Evolutionary conservation across 305 asterid species (phyloP), one percentile per base, ranked within the genome.

Genomic region (Fraxinus platypoda): DNA sequence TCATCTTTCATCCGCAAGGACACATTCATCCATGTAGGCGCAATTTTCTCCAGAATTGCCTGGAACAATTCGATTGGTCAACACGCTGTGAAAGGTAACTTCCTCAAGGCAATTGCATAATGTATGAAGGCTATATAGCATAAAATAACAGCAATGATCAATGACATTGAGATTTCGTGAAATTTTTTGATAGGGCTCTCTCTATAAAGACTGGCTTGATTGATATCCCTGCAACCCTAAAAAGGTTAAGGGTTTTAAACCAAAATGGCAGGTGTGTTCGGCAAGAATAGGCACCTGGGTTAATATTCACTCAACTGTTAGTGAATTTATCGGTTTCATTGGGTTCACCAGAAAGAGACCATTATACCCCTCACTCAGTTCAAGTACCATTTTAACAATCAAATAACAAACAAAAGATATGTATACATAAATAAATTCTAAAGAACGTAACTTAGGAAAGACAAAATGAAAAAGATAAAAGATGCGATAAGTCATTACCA

Each of bases 21-120:
- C 68, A 96, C 92, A 85, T 96, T 96, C 99, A 96, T 91, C 99
- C 99, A 96, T 37, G 98, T 96, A 49, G 99, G 99, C 81, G 97
- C 98, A 78, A 96, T 92, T 90, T 91, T 91, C 90, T 94, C 97
- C 90, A 96, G 84, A 73, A 81, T 82, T 4, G 90, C 87, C 99
- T 94, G 94, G 86, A 85, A 59, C 80, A 82, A 81, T 41, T 49
- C 75, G 23, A 79, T 71, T 82, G 68, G 75, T 64, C 77, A 78
- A 33, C 12, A 71, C 19, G 75, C 43, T 81, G 78, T 75, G 11
- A 82, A 68, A 30, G 75, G 49, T 43, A 78, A 38, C 17, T 78
- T 21, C 57, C n/a, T 17, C 43, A 77, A 78, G 76, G 68, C 26
- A 77, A 37, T 31, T 74, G 68, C 30, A 79, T 13, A 54, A 78